Evolutionary conservation across 441 rosid genomes (phyloP).

Genomic region (Theobroma grandiflorum): DNA sequence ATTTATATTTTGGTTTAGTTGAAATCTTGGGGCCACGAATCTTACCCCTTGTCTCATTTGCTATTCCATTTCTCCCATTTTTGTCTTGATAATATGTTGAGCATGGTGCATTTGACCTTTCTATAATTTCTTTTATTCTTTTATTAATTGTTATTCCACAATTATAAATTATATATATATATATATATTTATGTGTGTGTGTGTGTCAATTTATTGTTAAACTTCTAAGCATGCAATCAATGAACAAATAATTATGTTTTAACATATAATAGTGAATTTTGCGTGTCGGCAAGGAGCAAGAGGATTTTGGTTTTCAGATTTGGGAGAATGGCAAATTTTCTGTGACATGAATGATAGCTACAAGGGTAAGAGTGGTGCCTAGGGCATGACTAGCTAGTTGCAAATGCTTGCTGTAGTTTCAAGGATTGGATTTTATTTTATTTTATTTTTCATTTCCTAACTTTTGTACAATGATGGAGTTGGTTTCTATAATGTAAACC

Average conservation of each 20-base stretch:
- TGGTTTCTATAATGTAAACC: conserved; percentile 17
- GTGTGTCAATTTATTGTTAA: neutral
- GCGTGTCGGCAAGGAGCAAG: conserved; percentile 6
- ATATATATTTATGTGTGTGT: too few species aligned
- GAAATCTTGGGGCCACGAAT: too few species aligned
- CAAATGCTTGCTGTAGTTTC: conserved; percentile 18
- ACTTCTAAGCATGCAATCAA: neutral
- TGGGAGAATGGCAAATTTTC: neutral
- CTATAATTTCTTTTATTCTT: too few species aligned
- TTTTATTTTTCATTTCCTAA: conserved; percentile 2
- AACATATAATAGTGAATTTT: neutral
- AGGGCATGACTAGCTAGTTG: neutral
- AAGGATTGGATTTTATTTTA: conserved; percentile 3
- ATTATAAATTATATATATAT: too few species aligned
- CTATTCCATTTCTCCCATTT: too few species aligned
- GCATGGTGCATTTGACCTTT: too few species aligned
- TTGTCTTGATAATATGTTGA: too few species aligned
- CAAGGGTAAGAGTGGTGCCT: neutral
- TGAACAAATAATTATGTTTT: too few species aligned
- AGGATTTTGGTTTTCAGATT: neutral
- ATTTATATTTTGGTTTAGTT: too few species aligned
- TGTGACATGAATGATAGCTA: conserved; percentile 8
- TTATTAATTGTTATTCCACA: too few species aligned
- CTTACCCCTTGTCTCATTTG: too few species aligned
- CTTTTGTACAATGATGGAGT: conserved; percentile 23